phyloP scores from a whole-genome alignment of 768 basidiomycete species.

The Suillus placidus region DNA sequence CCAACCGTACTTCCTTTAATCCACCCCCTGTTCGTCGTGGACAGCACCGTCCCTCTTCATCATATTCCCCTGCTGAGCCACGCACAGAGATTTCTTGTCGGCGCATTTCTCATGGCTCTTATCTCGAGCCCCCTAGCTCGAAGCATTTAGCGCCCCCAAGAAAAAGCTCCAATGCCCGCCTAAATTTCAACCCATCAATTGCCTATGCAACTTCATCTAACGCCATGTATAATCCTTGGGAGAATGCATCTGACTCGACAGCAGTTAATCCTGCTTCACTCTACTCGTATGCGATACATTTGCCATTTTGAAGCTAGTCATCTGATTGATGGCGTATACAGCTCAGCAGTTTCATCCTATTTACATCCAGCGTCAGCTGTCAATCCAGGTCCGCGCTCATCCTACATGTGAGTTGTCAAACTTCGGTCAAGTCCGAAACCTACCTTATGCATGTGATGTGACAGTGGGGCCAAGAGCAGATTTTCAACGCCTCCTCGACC shows the following conservation, averaged over 20 bases:
- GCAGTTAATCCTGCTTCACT: constrained; percentile 42
- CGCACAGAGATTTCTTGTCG: constrained; percentile 20
- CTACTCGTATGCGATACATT: constrained; percentile 53
- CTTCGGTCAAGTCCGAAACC: not conserved
- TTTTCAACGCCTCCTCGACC: constrained; percentile 17
- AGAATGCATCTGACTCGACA: constrained; percentile 17
- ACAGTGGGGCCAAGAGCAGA: constrained; percentile 10
- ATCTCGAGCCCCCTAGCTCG: constrained; percentile 11
- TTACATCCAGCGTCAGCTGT: constrained; percentile 26
- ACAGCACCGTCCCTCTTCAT: constrained; percentile 13
- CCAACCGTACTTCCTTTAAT: constrained; percentile 25
- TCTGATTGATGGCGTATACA: constrained; percentile 23
- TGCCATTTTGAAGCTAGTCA: not conserved
- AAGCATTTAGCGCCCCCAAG: not conserved
- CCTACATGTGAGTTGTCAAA: constrained; percentile 24
- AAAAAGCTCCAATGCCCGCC: constrained; percentile 11
- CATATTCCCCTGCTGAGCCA: constrained; percentile 12
- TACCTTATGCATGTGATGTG: not conserved
- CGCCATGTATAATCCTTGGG: not conserved
- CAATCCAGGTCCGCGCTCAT: constrained; percentile 16
- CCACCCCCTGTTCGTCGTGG: constrained; percentile 18
- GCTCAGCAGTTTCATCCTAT: constrained; percentile 58
- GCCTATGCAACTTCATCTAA: constrained; percentile 43
- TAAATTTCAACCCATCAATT: constrained; percentile 48
- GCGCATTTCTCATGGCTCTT: constrained; percentile 21